Evolutionary conservation across 202 grass and related monocot genomes (phyloP).

Genomic region (Dendrocalamus latiflorus): DNA sequence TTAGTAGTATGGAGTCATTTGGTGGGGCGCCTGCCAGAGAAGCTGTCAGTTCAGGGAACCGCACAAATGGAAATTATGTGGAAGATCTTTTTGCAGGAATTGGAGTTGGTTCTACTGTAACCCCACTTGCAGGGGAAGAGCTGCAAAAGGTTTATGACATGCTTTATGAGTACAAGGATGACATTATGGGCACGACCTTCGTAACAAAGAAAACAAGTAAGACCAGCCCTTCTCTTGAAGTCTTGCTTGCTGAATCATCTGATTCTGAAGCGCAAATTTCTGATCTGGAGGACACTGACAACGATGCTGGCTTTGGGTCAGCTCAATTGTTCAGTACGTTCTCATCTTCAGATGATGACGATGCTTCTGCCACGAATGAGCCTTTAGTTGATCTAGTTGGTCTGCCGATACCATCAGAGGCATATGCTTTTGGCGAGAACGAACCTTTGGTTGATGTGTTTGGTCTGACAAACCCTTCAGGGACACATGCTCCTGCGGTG

Average conservation of each 20-base stretch:
- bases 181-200: conserved; percentile 27
- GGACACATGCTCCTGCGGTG: no score
- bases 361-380: neutral
- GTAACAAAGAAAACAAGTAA: neutral
- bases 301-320: conserved; percentile 5
- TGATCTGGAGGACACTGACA: neutral
- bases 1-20: conserved; percentile 11
- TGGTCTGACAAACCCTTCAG: conserved; percentile 4
- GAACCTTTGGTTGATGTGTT: conserved; percentile 18
- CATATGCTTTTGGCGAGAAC: neutral
- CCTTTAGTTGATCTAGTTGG: conserved; percentile 29
- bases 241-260: conserved; percentile 41
- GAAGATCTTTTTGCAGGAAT: conserved; percentile 25
- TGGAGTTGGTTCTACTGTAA: neutral
- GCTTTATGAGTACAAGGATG: conserved; percentile 14
- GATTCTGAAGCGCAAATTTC: conserved; percentile 37
- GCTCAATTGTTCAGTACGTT: conserved; percentile 18
- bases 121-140: neutral
- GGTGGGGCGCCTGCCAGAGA: neutral
- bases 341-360: conserved; percentile 39
- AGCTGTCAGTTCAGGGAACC: neutral
- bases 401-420: neutral
- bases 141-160: conserved; percentile 25
- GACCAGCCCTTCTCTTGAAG: conserved; percentile 45
- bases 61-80: neutral